Evolutionary conservation across 768 basidiomycete species (phyloP), one percentile per base, ranked within the genome.

Genomic region (Stropharia rugosoannulata): DNA sequence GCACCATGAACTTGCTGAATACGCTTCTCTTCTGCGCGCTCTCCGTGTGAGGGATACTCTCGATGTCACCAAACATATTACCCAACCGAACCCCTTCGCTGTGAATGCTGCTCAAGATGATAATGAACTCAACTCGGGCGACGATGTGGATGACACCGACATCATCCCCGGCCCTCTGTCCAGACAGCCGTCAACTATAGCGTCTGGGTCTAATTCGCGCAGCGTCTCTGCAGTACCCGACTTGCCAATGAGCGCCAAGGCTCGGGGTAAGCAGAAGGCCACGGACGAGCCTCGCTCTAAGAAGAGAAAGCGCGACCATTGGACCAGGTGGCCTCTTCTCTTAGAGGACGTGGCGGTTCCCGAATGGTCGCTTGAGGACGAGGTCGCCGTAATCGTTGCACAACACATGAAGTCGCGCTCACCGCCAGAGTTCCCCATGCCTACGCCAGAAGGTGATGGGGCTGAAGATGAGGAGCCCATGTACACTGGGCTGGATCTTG

Each of bases 311-410:
- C 64, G 75, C 19, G 82, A 87, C 61, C 73, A 72, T 0, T 91
- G 88, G 89, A 90, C 89, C 0, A 75, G 83, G 6, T 93, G 90
- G 90, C 90, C 90, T 1, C 78, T 91, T 49, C 77, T 83, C 15
- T 61, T 75, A 3, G 73, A 75, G 13, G 87, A 92, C 61, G 78
- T 89, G 13, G 73, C 77, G 19, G 72, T 80, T 8, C 89, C 90
- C 1, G 84, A 90, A 69, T 92, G 86, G 85, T 70, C 71, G 8
- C 70, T 93, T 18, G 77, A 84, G 45, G 90, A 92, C 59, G 90
- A 92, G 68, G 75, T 92, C 8, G 68, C 68, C 18, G 65, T 75
- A 2, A 62, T 90, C 29, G 76, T 77, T 5, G 68, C 75, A 16
- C 66, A 74, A 11, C 67, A 70, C 27, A 56, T 77, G 40, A 73